Conservation (phyloP, 2,329 filamentous ascomycete species). For the Claviceps arundinis region DNA sequence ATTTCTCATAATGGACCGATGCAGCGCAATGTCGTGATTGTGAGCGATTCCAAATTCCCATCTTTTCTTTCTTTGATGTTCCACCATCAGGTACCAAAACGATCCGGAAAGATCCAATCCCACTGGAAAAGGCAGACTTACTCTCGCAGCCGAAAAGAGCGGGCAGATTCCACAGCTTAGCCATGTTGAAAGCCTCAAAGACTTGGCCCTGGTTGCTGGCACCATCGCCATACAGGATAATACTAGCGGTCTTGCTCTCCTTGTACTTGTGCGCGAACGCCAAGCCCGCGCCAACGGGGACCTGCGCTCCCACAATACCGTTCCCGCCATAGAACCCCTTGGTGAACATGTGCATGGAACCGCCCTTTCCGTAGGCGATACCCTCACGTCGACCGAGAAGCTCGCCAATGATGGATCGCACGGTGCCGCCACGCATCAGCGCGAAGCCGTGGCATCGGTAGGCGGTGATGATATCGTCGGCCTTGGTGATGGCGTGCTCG, state of each 20-base stretch:
- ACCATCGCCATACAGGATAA: slow-evolving; percentile 94
- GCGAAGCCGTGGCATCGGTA: slow-evolving; percentile 99
- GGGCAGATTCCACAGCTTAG: slow-evolving; percentile 95
- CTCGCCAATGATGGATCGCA: slow-evolving; percentile 91
- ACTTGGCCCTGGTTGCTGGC: slow-evolving; percentile 98
- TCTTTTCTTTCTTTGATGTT: too few species aligned
- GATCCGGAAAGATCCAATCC: too few species aligned
- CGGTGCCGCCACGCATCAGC: slow-evolving; percentile 82
- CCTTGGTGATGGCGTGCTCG: slow-evolving; percentile 83
- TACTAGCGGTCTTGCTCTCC: slow-evolving; percentile 69
- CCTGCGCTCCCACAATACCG: slow-evolving; percentile 97
- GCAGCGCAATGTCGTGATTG: too few species aligned
- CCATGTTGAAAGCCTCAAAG: slow-evolving; percentile 99
- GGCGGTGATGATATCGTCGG: slow-evolving; percentile 91
- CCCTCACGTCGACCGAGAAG: slow-evolving; percentile 88
- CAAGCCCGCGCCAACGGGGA: slow-evolving; percentile 90
- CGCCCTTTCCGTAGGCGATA: slow-evolving; percentile 97
- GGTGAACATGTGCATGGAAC: slow-evolving; percentile 99
- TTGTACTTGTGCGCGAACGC: slow-evolving; percentile 96
- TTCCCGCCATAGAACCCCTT: slow-evolving; percentile 98
- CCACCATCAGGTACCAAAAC: too few species aligned
- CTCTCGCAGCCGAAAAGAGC: slow-evolving; percentile 97
- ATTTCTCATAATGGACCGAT: too few species aligned
- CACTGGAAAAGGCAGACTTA: slow-evolving; percentile 34
- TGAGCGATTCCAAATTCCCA: too few species aligned